Evolutionary conservation across 2,329 filamentous ascomycete species (phyloP), one percentile per base, ranked within the genome.

Genomic region (Aspergillus hortae): DNA sequence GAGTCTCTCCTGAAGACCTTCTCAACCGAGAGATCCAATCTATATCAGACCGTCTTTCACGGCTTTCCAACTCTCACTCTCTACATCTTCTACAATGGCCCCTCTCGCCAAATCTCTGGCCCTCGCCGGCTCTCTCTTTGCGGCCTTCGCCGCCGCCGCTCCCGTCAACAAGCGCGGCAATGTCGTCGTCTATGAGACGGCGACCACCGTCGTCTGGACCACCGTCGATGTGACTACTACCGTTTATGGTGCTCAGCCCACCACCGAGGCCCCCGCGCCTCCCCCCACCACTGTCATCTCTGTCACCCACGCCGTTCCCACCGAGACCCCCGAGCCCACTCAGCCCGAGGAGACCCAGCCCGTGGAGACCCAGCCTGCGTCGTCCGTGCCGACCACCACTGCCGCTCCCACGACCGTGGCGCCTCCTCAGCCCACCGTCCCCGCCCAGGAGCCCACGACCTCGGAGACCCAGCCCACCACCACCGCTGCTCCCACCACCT

Each of bases 171-270:
- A 72, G 63, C 70, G 70, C 49, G 74, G 74, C 46, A 44, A 53
- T 12, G 51, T 48, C 23, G 64, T 79, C 35, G 75, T 78, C 49
- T 80, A 73, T 69, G 70, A 78, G 56, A 81, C 78, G 25, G 71
- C 78, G 44, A 74, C 70, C 35, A 71, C 75, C 19, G 67, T 74
- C 47, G 76, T 74, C 49, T 73, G 75, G 60, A 75, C 76, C 49
- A 82, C 77, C 40, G 66, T 82, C 46, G 67, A 73, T 48, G 67
- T 77, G 52, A 77, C 75, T 53, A 74, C 71, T 56, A 80, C 77
- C 53, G 56, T 82, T 65, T 79, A 73, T 62, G 52, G 63, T 48
- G 51, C 66, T 55, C 62, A 63, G 56, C 48, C 65, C 44, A 52
- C 59, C 38, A 44, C 56, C 36, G 53, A 42, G 40, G 40, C 40